A percentile compares a stretch with the other conserved stretches of the same genome.
phyloP scores from a whole-genome alignment of 306 rosid genomes.

The Cicer chorassanicum region DNA sequence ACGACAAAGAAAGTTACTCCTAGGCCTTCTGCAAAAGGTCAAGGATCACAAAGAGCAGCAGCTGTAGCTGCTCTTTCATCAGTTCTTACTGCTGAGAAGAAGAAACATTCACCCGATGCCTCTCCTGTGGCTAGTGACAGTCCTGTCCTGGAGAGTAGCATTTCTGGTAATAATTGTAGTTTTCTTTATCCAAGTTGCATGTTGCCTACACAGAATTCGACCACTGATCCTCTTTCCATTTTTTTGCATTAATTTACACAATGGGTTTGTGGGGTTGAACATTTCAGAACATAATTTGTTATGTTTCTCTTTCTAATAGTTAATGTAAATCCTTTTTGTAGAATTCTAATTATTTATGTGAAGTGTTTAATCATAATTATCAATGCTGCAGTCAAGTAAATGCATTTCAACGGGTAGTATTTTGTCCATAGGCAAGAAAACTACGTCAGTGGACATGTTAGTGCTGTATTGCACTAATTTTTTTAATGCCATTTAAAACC shows the following conservation, averaged over 20 bases:
- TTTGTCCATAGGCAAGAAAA: slow-evolving; percentile 15
- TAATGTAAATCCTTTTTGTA: slow-evolving; percentile 3
- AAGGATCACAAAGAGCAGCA: slow-evolving; percentile 93
- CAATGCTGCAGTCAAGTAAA: slow-evolving; percentile 16
- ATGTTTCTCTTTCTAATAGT: slow-evolving; percentile 9
- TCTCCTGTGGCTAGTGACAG: slow-evolving; percentile 59
- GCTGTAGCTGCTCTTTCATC: slow-evolving; percentile 95
- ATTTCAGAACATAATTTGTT: slow-evolving; percentile 5
- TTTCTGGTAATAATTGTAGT: slow-evolving; percentile 56
- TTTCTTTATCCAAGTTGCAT: slow-evolving; percentile 14
- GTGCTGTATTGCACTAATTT: not conserved
- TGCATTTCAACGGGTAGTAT: slow-evolving; percentile 20
- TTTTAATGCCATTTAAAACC: slow-evolving; percentile 12
- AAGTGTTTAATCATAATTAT: slow-evolving; percentile 18
- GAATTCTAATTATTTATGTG: not conserved
- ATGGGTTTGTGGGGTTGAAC: slow-evolving; percentile 8
- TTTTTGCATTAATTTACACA: slow-evolving; percentile 16
- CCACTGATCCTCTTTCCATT: not conserved
- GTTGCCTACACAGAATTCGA: not conserved
- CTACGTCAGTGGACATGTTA: slow-evolving; percentile 9
- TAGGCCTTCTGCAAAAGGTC: slow-evolving; percentile 58
- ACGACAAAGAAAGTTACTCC: slow-evolving; percentile 51
- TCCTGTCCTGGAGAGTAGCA: slow-evolving; percentile 57
- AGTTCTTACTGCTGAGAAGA: slow-evolving; percentile 90
- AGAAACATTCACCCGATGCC: slow-evolving; percentile 60